Evolutionary conservation across 768 basidiomycete genomes (phyloP).

Genomic region (Xerocomus potaroensis): DNA sequence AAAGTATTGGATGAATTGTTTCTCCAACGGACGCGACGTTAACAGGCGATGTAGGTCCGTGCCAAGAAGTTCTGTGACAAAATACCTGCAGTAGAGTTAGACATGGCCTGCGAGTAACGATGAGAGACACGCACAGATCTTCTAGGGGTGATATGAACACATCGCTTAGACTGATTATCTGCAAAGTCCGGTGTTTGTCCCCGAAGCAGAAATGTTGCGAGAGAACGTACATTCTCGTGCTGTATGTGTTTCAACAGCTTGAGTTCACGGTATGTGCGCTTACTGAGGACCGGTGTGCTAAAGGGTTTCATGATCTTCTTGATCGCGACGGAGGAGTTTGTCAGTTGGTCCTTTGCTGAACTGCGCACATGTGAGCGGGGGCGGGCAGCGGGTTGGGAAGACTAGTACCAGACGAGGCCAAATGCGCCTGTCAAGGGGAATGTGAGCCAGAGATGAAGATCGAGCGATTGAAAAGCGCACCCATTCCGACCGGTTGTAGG

Average conservation of each 20-base stretch:
- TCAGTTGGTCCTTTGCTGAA: constrained; percentile 93
- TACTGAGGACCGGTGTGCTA: constrained; percentile 95
- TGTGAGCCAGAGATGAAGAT: constrained; percentile 17
- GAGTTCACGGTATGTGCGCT: constrained; percentile 95
- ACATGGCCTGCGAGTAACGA: too few species aligned
- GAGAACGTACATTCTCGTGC: constrained; percentile 82
- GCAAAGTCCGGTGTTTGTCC: constrained; percentile 1
- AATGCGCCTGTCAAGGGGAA: constrained; percentile 62
- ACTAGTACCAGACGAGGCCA: constrained; percentile 88
- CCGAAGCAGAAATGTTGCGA: background rate
- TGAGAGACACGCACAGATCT: constrained; percentile 65
- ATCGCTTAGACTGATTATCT: constrained; percentile 99
- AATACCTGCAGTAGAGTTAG: constrained; percentile 54
- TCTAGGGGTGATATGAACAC: constrained; percentile 99
- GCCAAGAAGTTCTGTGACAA: constrained; percentile 96
- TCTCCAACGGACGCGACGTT: constrained; percentile 94
- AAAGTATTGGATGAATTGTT: constrained; percentile 99
- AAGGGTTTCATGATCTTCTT: constrained; percentile 99
- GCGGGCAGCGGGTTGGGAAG: background rate
- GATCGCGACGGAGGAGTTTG: constrained; percentile 91
- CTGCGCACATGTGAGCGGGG: constrained; percentile 38
- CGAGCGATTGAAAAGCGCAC: constrained; percentile 42
- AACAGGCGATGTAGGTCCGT: constrained; percentile 97
- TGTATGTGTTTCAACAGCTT: constrained; percentile 98
- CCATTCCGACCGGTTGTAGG: constrained; percentile 99